Evolutionary conservation across 345 rosid genomes (phyloP).

Genomic region (Syzygium grande): DNA sequence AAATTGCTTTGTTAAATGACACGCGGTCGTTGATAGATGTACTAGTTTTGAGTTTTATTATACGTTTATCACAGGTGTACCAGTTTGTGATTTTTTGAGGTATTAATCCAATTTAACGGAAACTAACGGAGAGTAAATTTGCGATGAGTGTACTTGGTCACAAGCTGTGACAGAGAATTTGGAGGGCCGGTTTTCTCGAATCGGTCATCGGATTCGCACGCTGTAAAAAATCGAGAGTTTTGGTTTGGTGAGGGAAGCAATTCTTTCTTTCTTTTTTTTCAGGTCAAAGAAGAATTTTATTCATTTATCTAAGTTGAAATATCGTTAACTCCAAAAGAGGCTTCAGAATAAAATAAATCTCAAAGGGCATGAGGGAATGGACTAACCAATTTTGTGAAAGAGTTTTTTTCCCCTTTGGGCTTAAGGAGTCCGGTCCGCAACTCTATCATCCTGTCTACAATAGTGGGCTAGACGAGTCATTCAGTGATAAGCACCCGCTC

Average conservation of each 20-base stretch:
- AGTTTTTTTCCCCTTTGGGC: too few species aligned
- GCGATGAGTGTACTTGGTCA: neutral
- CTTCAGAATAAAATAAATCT: neutral
- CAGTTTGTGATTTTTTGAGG: too few species aligned
- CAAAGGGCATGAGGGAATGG: rapidly evolving
- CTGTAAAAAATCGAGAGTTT: neutral
- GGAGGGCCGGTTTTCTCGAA: neutral
- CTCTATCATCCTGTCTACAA: rapidly evolving
- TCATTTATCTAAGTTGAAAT: too few species aligned
- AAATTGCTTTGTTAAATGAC: too few species aligned
- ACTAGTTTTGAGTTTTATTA: too few species aligned
- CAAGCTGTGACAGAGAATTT: neutral
- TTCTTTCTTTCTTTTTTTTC: neutral
- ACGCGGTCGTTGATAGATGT: too few species aligned
- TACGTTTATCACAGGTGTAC: too few species aligned
- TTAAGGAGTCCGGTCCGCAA: neutral
- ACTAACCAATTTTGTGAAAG: too few species aligned
- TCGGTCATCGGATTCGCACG: neutral
- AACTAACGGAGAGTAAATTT: too few species aligned
- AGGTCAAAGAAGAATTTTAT: too few species aligned
- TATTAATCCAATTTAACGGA: too few species aligned
- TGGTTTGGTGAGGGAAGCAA: neutral
- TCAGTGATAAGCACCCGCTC: neutral
- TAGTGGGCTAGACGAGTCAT: rapidly evolving
- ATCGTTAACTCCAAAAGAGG: rapidly evolving